These are phyloP conservation scores for Ustilago shanxiensis DNA, from an alignment of 1,284 basidiomycete genomes.

Conservation along the genomic window DNA sequence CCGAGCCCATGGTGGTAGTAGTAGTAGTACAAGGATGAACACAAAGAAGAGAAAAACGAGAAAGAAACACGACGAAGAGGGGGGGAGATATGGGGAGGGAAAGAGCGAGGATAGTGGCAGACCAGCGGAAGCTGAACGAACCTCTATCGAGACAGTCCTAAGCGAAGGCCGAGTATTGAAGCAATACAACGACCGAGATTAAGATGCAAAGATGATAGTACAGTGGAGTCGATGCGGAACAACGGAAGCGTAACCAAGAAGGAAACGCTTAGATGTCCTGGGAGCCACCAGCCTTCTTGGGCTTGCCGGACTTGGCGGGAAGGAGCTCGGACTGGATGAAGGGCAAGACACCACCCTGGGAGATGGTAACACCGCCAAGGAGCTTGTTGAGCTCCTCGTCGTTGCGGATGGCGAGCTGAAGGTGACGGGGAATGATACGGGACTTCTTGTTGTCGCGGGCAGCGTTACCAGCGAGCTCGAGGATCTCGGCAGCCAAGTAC, in stretches of 20 bases:
- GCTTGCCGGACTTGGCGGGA: slow-evolving; percentile 78
- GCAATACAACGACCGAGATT: not conserved
- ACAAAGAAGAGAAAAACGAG: slow-evolving; percentile 50
- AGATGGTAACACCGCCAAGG: slow-evolving; percentile 74
- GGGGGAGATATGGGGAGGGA: slow-evolving; percentile 3
- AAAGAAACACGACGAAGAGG: slow-evolving; percentile 13
- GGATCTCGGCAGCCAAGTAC: slow-evolving; percentile 90
- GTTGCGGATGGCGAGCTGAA: slow-evolving; percentile 93
- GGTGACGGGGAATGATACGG: slow-evolving; percentile 93
- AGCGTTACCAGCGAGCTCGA: slow-evolving; percentile 94
- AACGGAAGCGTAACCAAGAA: slow-evolving; percentile 14
- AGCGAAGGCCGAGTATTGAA: slow-evolving; percentile 7
- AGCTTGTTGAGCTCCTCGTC: slow-evolving; percentile 85
- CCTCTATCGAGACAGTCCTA: slow-evolving; percentile 28
- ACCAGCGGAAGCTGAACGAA: not conserved
- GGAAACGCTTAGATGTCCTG: slow-evolving; percentile 64
- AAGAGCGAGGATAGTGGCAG: slow-evolving; percentile 16
- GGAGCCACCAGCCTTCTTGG: slow-evolving; percentile 68
- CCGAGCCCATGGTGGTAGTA: slow-evolving; percentile 60
- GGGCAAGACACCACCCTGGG: slow-evolving; percentile 89
- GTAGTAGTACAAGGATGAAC: slow-evolving; percentile 61
- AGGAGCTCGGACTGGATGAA: slow-evolving; percentile 88
- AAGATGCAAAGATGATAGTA: slow-evolving; percentile 26
- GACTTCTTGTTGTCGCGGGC: slow-evolving; percentile 96
- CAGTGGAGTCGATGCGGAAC: slow-evolving; percentile 33